Conservation (phyloP, 148 eudicot genomes). For the Rhododendron kiyosumense region DNA sequence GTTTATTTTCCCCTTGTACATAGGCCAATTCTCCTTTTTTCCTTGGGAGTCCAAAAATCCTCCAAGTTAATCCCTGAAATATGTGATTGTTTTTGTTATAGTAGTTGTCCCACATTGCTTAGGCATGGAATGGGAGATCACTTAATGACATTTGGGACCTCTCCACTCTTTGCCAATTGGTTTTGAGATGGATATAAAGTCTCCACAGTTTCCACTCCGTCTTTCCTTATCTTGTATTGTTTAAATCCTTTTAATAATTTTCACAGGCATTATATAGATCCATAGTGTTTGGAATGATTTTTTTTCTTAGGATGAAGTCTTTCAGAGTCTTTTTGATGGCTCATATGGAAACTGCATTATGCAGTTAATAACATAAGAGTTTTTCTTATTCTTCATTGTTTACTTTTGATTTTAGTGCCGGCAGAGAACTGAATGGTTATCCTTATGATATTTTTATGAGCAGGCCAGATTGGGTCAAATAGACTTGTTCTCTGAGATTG, state of each 20-base stretch:
- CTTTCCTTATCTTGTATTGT: too few relatives aligned
- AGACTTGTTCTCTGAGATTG: conserved; percentile 66
- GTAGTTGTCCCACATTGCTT: too few relatives aligned
- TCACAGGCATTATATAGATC: background rate
- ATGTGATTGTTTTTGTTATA: background rate
- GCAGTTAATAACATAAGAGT: background rate
- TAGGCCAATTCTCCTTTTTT: background rate
- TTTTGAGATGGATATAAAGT: too few relatives aligned
- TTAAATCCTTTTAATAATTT: too few relatives aligned
- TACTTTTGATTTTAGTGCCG: background rate
- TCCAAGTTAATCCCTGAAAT: background rate
- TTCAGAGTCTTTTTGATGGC: background rate
- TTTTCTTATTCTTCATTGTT: background rate
- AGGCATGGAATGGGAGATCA: too few relatives aligned
- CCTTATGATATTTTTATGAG: background rate
- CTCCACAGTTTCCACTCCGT: too few relatives aligned
- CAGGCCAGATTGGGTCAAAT: conserved; percentile 76
- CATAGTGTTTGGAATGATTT: background rate
- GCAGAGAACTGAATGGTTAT: background rate
- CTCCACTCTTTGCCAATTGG: too few relatives aligned
- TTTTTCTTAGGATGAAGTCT: background rate
- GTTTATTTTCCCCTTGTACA: background rate
- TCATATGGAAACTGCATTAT: background rate
- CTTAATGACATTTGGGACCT: too few relatives aligned
- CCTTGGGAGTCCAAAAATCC: background rate